phyloP scores from a whole-genome alignment of 164 flowering plant species.

The Magnolia changhungtana region DNA sequence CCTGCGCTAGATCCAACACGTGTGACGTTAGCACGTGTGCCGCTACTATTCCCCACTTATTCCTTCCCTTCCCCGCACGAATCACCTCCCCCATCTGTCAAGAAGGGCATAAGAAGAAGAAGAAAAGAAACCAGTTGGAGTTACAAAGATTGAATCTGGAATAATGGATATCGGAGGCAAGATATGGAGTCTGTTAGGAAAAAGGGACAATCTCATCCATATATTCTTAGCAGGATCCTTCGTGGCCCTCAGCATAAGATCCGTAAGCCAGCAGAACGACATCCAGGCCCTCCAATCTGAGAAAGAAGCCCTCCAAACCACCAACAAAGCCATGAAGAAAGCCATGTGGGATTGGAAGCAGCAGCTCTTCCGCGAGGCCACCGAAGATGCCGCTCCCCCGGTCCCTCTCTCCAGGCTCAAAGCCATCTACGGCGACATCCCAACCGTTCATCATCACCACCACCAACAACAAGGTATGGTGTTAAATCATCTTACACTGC shows the following conservation, averaged over 20 bases:
- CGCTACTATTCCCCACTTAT: too few species aligned
- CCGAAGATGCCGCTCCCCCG: conserved; percentile 20
- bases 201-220: conserved; percentile 26
- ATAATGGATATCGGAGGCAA: conserved; percentile 1
- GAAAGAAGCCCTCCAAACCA: conserved; percentile 42
- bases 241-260: conserved; percentile 40
- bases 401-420: conserved; percentile 51
- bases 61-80: too few species aligned
- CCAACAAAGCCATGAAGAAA: conserved; percentile 60
- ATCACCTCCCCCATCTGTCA: too few species aligned
- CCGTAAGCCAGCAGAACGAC: conserved; percentile 47
- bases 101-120: not conserved
- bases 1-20: too few species aligned
- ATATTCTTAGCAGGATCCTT: conserved; percentile 35
- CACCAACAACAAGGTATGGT: not conserved
- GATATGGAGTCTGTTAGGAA: conserved; percentile 3
- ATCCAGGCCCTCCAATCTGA: conserved; percentile 57
- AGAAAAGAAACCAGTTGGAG: not conserved
- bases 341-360: conserved; percentile 85
- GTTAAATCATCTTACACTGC: not conserved
- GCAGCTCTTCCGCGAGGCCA: conserved; percentile 59
- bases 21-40: too few species aligned
- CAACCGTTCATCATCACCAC: conserved; percentile 8
- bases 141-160: not conserved
- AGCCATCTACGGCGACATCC: conserved; percentile 56